These are phyloP conservation scores for Alnus rubra DNA, from an alignment of 306 rosid species.

Conservation along the genomic window DNA sequence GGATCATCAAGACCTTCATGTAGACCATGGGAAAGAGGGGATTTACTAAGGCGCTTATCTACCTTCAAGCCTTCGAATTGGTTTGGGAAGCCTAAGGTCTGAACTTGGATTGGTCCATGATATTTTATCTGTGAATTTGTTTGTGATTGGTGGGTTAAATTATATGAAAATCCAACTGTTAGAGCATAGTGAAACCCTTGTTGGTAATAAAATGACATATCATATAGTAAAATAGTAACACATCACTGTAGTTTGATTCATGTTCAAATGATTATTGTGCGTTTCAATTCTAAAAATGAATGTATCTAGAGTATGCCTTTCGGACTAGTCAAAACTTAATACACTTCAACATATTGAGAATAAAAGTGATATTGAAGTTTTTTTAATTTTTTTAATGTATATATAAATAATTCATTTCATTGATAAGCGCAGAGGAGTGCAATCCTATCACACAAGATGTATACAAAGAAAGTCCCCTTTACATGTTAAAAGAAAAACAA, in stretches of 20 bases:
- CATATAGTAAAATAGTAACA: background rate
- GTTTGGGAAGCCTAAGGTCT: conserved; percentile 93
- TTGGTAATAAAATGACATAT: too few relatives aligned
- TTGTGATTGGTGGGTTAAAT: conserved; percentile 1
- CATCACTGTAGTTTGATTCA: background rate
- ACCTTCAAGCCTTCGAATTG: conserved; percentile 83
- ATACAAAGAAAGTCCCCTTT: too few relatives aligned
- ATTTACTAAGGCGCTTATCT: conserved; percentile 91
- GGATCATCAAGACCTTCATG: conserved; percentile 80
- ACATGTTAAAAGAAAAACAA: too few relatives aligned
- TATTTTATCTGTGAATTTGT: background rate
- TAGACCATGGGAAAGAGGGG: conserved; percentile 99
- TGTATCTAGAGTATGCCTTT: background rate
- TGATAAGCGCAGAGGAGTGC: too few relatives aligned
- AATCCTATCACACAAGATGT: too few relatives aligned
- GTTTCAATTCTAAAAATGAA: background rate
- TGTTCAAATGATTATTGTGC: background rate
- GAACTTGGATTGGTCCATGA: conserved; percentile 27
- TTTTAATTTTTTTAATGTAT: too few relatives aligned
- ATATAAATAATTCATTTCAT: too few relatives aligned
- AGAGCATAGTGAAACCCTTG: background rate
- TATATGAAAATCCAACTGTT: background rate
- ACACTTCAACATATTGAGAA: too few relatives aligned
- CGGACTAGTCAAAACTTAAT: background rate
- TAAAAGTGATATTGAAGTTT: background rate